Base-by-base conservation (phyloP, 1,284 basidiomycete species). In the Pisolithus thermaeus region DNA sequence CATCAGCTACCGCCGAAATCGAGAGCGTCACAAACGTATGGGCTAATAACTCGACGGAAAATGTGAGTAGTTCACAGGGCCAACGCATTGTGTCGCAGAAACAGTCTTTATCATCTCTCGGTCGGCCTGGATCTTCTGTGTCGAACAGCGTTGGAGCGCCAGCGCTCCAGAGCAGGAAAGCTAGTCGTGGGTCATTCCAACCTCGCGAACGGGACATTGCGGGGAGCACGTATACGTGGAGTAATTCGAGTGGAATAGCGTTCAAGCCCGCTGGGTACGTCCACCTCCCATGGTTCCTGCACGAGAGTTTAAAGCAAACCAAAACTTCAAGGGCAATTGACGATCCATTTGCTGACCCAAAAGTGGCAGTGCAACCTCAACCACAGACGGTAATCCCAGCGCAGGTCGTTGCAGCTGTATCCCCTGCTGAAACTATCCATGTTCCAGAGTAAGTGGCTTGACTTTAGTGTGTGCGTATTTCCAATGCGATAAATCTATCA, bases 331-430 rank as follows among this genome's bases (percentile, higher is more conserved):
- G 66, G 3, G 48, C 64, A 41, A 64, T 63, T 1, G 62, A 70
- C 22, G 71, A 78, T 52, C 69, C 70, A 0, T 74, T 74, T 55
- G 68, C 63, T 7, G 73, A 78, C 57, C 73, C 61, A 4, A 66
- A 64, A 32, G 48, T 41, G 12, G 50, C 20, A 7, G 38, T 7
- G 30, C 51, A 23, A 20, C 39, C 48, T 7, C 52, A 47, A 38
- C 48, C 56, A 14, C 43, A 47, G 43, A 32, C 20, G 1, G 55
- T 28, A 5, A 38, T 49, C 6, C 52, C 56, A 28, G 54, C 46
- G 7, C 57, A 67, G 36, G 32, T 32, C 12, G 35, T 25, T 11
- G 12, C 52, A 27, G 52, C n/a, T 12, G 6, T 43, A 47, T 68
- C 63, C 16, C 63, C 66, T 1, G 52, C 65, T 7, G 63, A 65